Percentiles rank a stretch among this genome's conserved stretches.
Conservation (phyloP, 2,329 filamentous ascomycete species). For the Fonsecaea multimorphosa region DNA sequence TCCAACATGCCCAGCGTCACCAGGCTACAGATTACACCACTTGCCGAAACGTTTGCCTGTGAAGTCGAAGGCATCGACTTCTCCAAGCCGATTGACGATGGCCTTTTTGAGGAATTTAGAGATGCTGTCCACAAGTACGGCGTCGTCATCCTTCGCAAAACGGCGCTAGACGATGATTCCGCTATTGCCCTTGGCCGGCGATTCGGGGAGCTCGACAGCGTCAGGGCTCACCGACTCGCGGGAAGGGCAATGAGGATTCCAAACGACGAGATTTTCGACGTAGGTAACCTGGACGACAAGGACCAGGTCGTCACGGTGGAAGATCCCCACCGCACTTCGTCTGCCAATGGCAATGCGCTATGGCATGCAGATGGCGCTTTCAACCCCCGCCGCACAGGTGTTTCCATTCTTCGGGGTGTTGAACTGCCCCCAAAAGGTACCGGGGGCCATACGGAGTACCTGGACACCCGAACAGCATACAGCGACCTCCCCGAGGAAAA, state of each 20-base stretch:
- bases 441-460: constrained; percentile 17
- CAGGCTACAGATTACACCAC: constrained; percentile 12
- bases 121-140: constrained; percentile 1
- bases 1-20: constrained; percentile 13
- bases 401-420: constrained; percentile 11
- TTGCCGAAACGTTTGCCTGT: constrained; percentile 1
- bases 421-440: constrained; percentile 15
- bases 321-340: constrained; percentile 4
- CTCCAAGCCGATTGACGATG: constrained; percentile 5
- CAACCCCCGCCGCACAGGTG: constrained; percentile 10
- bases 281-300: constrained; percentile 13
- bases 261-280: constrained; percentile 22
- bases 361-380: constrained; percentile 15
- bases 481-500: constrained; percentile 20
- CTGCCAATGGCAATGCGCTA: constrained; percentile 11
- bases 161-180: constrained; percentile 1
- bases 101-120: not conserved
- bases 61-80: constrained; percentile 18
- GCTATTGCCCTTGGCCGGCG: constrained; percentile 9
- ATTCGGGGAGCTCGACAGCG: constrained; percentile 9
- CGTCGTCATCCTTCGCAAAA: constrained; percentile 4
- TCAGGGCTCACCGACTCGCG: constrained; percentile 3
- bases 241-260: constrained; percentile 3
- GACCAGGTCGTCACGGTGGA: constrained; percentile 6
- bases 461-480: constrained; percentile 18